Evolutionary conservation across 2,329 filamentous ascomycete genomes (phyloP).

Genomic region (Trichoderma pleuroti): DNA sequence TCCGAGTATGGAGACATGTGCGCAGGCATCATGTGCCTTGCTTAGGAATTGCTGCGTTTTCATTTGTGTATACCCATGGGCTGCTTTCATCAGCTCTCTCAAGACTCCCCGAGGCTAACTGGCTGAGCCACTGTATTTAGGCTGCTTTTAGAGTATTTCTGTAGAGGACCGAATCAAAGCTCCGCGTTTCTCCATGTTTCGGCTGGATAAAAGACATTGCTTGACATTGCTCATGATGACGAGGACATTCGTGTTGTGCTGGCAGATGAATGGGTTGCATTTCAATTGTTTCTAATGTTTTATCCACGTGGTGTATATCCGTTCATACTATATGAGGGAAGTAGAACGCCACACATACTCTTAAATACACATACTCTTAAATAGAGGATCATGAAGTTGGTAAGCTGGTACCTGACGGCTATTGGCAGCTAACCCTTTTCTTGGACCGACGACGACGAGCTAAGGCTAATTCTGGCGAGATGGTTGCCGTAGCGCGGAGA

Average conservation of each 20-base stretch:
- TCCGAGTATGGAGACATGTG: not conserved
- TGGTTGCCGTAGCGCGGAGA: not conserved
- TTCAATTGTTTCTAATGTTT: not conserved
- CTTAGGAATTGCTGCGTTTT: not conserved
- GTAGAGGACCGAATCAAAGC: not conserved
- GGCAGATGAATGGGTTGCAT: not conserved
- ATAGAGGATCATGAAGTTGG: not conserved
- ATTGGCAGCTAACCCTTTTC: conserved; percentile 3
- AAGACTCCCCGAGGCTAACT: not conserved
- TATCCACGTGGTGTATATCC: not conserved
- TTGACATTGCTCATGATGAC: not conserved
- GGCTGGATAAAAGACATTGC: not conserved
- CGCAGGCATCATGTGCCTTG: not conserved
- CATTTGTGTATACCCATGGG: not conserved
- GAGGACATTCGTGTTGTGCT: not conserved
- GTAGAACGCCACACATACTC: not conserved
- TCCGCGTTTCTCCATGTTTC: not conserved
- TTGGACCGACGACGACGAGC: not conserved
- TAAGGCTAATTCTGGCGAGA: not conserved
- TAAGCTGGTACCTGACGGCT: not conserved
- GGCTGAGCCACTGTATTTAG: not conserved
- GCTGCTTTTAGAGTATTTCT: not conserved
- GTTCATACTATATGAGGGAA: not conserved
- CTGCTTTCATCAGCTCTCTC: not conserved
- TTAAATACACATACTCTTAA: not conserved